Conservation (phyloP, 148 eudicot genomes). For the Selenicereus undatus region DNA sequence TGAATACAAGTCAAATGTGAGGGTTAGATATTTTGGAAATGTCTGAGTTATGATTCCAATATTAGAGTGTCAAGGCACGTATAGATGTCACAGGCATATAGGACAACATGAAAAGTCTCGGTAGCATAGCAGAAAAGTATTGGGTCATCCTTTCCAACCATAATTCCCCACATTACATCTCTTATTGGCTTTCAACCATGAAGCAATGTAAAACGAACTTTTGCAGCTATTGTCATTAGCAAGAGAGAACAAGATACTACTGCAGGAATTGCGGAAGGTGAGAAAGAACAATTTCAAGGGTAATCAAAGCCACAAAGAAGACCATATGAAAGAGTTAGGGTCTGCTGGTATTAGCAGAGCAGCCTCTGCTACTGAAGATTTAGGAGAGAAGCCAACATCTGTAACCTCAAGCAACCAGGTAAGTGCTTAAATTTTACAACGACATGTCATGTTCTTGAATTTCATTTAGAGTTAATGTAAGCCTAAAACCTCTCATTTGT, state of each 20-base stretch:
- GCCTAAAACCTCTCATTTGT: no score
- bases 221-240: constrained; percentile 55
- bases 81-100: no score
- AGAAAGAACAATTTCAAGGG: constrained; percentile 20
- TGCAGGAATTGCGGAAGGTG: constrained; percentile 45
- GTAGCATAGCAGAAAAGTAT: no score
- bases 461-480: no score
- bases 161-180: no score
- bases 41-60: no score
- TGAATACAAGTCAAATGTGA: no score
- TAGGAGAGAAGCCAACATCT: constrained; percentile 27
- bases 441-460: no score
- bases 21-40: no score
- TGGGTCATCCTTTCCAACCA: no score
- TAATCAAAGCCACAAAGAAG: constrained; percentile 16
- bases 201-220: not conserved
- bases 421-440: not conserved
- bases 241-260: constrained; percentile 59
- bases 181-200: not conserved
- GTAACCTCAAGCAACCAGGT: constrained; percentile 44
- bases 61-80: no score
- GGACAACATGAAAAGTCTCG: no score
- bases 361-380: constrained; percentile 21
- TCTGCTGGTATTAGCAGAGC: constrained; percentile 16
- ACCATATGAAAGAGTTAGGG: constrained; percentile 18